These are phyloP conservation scores for Metschnikowia borealis DNA, from an alignment of 805 yeast genomes.

Conservation along the genomic window DNA sequence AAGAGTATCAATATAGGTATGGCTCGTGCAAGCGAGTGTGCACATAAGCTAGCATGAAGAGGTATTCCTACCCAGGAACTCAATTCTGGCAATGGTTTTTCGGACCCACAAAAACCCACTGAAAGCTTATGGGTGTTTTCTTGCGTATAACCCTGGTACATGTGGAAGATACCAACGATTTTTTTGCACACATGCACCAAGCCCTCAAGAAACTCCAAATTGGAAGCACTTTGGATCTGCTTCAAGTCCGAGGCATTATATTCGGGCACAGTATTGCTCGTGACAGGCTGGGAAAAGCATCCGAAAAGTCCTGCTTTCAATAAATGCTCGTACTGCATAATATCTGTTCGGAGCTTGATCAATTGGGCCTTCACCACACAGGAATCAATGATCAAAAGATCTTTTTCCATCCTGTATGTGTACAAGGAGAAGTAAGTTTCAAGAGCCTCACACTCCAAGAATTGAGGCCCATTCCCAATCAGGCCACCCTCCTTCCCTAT, in stretches of 20 bases:
- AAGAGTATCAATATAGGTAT: neutral
- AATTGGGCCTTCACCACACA: conserved; percentile 30
- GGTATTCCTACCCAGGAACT: neutral
- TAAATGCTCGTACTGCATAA: neutral
- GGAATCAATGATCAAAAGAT: conserved; percentile 31
- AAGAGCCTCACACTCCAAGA: conserved; percentile 6
- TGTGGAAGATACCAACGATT: neutral
- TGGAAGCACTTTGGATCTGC: neutral
- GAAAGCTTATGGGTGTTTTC: neutral
- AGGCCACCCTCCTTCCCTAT: conserved; percentile 7
- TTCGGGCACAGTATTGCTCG: neutral
- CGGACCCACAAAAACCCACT: neutral
- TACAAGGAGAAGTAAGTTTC: conserved; percentile 4
- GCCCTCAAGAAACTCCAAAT: neutral
- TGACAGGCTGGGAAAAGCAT: neutral
- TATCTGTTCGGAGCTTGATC: conserved; percentile 10
- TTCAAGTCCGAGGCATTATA: neutral
- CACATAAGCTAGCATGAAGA: neutral
- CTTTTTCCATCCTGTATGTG: conserved; percentile 12
- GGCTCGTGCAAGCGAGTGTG: conserved; percentile 3
- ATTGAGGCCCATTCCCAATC: conserved; percentile 4
- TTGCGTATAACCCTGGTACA: neutral
- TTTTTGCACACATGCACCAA: neutral
- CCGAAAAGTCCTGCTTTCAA: neutral
- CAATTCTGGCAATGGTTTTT: neutral